Base-by-base conservation (phyloP, 179 eudicot species). In the Pouteria campechiana region DNA sequence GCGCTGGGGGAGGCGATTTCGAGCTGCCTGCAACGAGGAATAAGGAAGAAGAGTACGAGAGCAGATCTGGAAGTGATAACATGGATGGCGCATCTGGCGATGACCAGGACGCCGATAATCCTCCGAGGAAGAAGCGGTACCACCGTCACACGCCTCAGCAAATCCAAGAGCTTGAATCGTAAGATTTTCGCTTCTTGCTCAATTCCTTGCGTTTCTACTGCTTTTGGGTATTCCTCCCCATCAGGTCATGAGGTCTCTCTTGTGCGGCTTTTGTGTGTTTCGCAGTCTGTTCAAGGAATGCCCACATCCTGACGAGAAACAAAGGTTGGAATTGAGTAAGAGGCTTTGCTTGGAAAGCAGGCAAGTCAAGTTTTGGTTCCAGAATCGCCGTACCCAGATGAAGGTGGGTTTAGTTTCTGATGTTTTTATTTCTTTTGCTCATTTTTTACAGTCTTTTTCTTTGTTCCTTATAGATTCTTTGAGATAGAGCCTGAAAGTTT, bases 61-160 rank as follows among this genome's bases (percentile, higher is more conserved):
- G 98, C 66, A 90, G 95, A 90, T 90, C 95, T 68, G 98, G 84
- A 0, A 81, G 94, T 59, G 95, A 75, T 44, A 73, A 90, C 52
- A 63, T 85, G 72, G 98, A 90, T 3, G 90, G 80, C 36, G 94
- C 63, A 6, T 90, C 95, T 7, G 98, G 95, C 21, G 98, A 90
- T 59, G 98, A 90, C 53, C 81, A 62, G n/a, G 98, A 86, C 25
- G 76, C 55, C 25, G 89, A 74, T 38, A 78, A 67, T 19, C 95
- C 87, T 3, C 82, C 88, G 0, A 56, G 75, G 37, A 90, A 74
- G 67, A 86, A 87, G 50, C 47, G 96, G 49, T 92, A 92, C 73
- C 99, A 92, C 79, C 84, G 99, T 44, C 99, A 92, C 65, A 92
- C 99, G 0, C 96, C 99, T 37, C 99, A 92, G 49, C 99, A 92